These are phyloP conservation scores for Saturnispora galanensis DNA, from an alignment of 805 yeast species.

Conservation along the genomic window DNA sequence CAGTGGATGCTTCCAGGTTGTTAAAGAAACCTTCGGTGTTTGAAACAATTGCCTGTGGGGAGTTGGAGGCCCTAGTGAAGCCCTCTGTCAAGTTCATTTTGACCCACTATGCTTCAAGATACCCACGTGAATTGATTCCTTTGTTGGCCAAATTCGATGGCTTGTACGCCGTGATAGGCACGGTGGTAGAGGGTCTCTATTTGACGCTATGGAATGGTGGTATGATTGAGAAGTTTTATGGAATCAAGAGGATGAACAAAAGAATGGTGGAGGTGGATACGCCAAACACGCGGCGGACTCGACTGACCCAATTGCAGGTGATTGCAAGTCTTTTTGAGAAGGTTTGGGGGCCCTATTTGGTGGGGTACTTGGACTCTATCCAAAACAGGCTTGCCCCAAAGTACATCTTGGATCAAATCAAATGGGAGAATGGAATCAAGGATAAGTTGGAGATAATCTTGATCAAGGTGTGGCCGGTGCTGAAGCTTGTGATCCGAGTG, in stretches of 20 bases:
- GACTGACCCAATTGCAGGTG: slow-evolving; percentile 45
- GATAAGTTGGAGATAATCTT: slow-evolving; percentile 25
- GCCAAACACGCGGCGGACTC: slow-evolving; percentile 19
- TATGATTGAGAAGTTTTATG: slow-evolving; percentile 88
- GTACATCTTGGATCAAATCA: slow-evolving; percentile 33
- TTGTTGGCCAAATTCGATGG: slow-evolving; percentile 71
- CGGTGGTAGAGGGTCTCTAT: slow-evolving; percentile 61
- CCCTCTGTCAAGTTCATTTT: slow-evolving; percentile 76
- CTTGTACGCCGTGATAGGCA: slow-evolving; percentile 49
- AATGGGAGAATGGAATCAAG: slow-evolving; percentile 16
- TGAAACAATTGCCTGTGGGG: slow-evolving; percentile 76
- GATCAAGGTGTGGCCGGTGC: slow-evolving; percentile 51
- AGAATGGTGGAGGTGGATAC: slow-evolving; percentile 11
- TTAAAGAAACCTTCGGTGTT: slow-evolving; percentile 76
- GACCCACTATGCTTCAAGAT: slow-evolving; percentile 68
- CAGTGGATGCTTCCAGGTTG: slow-evolving; percentile 65
- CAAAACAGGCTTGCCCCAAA: slow-evolving; percentile 57
- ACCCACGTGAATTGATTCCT: slow-evolving; percentile 59
- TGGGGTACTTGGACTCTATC: slow-evolving; percentile 54
- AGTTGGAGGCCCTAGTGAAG: slow-evolving; percentile 64
- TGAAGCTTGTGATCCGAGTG: slow-evolving; percentile 37
- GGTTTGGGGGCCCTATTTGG: slow-evolving; percentile 58
- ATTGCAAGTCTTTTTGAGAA: slow-evolving; percentile 46
- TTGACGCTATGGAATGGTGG: slow-evolving; percentile 70
- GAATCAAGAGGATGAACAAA: slow-evolving; percentile 51